Conservation (phyloP, 192 early-diverging fungal species). For the Coemansia sp. region DNA sequence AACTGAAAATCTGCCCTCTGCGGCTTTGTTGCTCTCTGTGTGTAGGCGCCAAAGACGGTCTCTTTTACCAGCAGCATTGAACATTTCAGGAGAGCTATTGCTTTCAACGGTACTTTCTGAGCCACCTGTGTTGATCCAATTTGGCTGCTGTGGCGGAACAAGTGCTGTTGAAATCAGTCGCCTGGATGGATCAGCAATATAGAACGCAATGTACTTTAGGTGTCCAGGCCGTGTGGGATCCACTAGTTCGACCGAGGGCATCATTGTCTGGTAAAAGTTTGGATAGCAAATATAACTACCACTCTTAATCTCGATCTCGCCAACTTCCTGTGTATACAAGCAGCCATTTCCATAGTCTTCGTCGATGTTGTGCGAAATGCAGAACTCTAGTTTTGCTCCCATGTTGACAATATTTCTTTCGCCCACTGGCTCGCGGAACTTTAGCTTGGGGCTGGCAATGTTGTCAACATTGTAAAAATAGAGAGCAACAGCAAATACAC, state of each 20-base stretch:
- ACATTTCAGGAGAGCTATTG: background rate
- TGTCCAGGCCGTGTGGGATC: background rate
- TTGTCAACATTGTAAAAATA: no score
- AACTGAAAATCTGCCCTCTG: background rate
- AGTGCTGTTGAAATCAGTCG: background rate
- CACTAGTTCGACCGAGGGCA: constrained; percentile 28
- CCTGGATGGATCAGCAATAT: background rate
- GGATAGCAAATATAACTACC: constrained; percentile 70
- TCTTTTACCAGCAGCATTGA: background rate
- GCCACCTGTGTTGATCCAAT: background rate
- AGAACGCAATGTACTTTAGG: background rate
- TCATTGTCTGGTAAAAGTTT: no score
- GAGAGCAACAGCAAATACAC: no score
- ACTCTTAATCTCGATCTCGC: constrained; percentile 45
- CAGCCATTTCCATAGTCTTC: background rate
- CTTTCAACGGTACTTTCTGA: background rate
- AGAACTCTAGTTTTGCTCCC: background rate
- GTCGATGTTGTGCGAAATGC: background rate
- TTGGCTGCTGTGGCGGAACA: background rate
- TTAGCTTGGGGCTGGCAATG: no score
- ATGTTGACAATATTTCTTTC: background rate
- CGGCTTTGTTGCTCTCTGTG: background rate
- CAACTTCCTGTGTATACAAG: constrained; percentile 47
- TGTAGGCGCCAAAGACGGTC: no score
- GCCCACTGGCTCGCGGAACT: constrained; percentile 55